Percentiles rank a stretch among this genome's conserved stretches.
Conservation (phyloP, 768 basidiomycete genomes). For the Kwoniella dejecticola region DNA sequence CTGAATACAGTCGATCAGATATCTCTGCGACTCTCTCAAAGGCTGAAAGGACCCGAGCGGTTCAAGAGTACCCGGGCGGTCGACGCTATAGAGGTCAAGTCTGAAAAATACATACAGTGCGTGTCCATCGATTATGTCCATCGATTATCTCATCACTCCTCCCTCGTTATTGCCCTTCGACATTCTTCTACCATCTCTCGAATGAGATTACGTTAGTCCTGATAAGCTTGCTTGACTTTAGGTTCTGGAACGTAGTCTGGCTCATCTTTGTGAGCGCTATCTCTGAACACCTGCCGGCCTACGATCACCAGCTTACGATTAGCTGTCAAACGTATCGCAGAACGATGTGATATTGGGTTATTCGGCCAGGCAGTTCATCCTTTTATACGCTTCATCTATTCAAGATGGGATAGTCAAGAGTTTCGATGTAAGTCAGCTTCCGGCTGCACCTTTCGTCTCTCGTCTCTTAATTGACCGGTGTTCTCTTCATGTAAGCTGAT, state of each 20-base stretch:
- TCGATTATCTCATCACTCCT: neutral
- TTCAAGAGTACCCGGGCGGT: constrained; percentile 50
- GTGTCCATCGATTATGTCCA: too few relatives aligned
- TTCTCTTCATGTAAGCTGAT: neutral
- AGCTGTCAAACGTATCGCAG: constrained; percentile 15
- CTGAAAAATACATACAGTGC: constrained; percentile 71
- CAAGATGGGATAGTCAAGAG: constrained; percentile 59
- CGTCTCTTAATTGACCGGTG: too few relatives aligned
- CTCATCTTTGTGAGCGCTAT: constrained; percentile 62
- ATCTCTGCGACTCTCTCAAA: constrained; percentile 64
- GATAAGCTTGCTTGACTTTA: too few relatives aligned
- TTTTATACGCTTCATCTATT: constrained; percentile 21
- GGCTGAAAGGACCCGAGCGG: constrained; percentile 58
- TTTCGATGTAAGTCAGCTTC: constrained; percentile 59
- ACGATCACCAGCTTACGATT: neutral
- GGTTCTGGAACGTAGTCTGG: constrained; percentile 92
- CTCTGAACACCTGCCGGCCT: neutral
- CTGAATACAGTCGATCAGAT: constrained; percentile 63
- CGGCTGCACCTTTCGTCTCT: too few relatives aligned
- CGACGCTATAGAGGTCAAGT: constrained; percentile 56
- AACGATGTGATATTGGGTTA: constrained; percentile 87
- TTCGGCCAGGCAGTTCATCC: constrained; percentile 69
- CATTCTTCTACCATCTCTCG: too few relatives aligned
- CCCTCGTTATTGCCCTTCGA: neutral
- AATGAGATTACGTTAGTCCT: too few relatives aligned